phyloP scores from a whole-genome alignment of 129 eudicot genomes.

The Pseudognaphalium luteoalbum region DNA sequence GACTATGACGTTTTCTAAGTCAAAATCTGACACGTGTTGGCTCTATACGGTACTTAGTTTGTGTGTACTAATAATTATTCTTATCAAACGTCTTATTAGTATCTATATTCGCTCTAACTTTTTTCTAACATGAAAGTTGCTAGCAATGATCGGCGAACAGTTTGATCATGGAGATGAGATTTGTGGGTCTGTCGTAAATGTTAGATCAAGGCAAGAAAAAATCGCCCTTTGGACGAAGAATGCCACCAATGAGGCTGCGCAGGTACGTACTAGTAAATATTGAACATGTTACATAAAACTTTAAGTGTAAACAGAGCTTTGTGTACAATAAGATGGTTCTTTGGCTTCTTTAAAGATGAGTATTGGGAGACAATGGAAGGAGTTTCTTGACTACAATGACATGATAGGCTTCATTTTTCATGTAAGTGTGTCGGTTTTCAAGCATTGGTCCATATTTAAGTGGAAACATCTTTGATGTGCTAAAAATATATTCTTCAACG shows the following conservation, averaged over 20 bases:
- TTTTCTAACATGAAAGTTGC: conserved; percentile 44
- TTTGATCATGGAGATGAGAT: conserved; percentile 92
- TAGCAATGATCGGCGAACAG: conserved; percentile 97
- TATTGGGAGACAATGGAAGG: conserved; percentile 86
- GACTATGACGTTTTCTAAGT: conserved; percentile 60
- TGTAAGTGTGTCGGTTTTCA: conserved; percentile 39
- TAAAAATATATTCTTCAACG: background rate
- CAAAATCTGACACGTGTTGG: conserved; percentile 79
- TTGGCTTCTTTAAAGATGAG: conserved; percentile 46
- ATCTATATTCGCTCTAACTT: background rate
- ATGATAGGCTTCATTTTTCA: conserved; percentile 74
- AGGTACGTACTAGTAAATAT: conserved; percentile 39
- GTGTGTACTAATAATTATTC: background rate
- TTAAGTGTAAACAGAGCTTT: background rate
- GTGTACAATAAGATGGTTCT: background rate
- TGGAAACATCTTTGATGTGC: background rate
- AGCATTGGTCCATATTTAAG: background rate
- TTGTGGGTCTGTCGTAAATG: conserved; percentile 93
- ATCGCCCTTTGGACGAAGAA: conserved; percentile 88
- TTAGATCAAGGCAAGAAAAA: conserved; percentile 71
- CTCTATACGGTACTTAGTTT: conserved; percentile 60
- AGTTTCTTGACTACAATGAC: conserved; percentile 69
- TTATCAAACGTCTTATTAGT: background rate
- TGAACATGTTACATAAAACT: background rate
- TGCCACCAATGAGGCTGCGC: conserved; percentile 92